Evolutionary conservation across 2,329 filamentous ascomycete genomes (phyloP).

Genomic region (Talaromyces sp.): DNA sequence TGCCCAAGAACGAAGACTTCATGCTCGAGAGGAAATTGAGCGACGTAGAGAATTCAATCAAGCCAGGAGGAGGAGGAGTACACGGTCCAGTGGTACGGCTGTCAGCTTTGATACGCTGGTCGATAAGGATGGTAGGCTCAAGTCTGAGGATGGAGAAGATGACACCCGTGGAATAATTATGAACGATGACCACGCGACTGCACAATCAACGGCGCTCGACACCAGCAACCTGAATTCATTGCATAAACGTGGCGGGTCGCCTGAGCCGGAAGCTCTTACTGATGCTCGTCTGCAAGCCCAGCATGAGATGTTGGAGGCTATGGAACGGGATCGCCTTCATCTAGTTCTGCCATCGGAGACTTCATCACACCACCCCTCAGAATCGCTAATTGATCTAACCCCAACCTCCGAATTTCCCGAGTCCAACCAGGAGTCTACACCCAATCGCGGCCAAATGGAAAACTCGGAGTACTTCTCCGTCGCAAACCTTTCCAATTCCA

Average conservation of each 20-base stretch:
- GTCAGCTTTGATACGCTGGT: conserved; percentile 46
- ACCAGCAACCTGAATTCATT: conserved; percentile 26
- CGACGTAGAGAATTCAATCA: conserved; percentile 42
- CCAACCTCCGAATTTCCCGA: conserved; percentile 44
- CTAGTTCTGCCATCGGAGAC: conserved; percentile 30
- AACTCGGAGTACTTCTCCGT: conserved; percentile 28
- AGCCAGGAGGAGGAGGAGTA: conserved; percentile 31
- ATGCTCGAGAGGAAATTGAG: conserved; percentile 45
- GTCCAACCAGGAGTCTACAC: conserved; percentile 23
- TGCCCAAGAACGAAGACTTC: conserved; percentile 44
- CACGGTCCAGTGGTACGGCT: conserved; percentile 23
- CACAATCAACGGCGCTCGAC: conserved; percentile 40
- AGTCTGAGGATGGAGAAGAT: conserved; percentile 12
- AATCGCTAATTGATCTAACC: conserved; percentile 44
- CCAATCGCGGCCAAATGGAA: conserved; percentile 20
- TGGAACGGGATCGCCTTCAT: conserved; percentile 26
- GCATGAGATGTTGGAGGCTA: conserved; percentile 21
- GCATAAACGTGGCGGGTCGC: conserved; percentile 22
- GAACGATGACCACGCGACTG: conserved; percentile 20
- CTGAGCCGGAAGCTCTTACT: conserved; percentile 14
- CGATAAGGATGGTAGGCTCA: conserved; percentile 40
- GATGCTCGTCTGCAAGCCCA: conserved; percentile 19
- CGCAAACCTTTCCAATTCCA: conserved; percentile 22
- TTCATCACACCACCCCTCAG: conserved; percentile 40
- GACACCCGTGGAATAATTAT: neutral